Evolutionary conservation across 2,329 filamentous ascomycete species (phyloP), one percentile per base, ranked within the genome.

Genomic region (Cercospora canescens): DNA sequence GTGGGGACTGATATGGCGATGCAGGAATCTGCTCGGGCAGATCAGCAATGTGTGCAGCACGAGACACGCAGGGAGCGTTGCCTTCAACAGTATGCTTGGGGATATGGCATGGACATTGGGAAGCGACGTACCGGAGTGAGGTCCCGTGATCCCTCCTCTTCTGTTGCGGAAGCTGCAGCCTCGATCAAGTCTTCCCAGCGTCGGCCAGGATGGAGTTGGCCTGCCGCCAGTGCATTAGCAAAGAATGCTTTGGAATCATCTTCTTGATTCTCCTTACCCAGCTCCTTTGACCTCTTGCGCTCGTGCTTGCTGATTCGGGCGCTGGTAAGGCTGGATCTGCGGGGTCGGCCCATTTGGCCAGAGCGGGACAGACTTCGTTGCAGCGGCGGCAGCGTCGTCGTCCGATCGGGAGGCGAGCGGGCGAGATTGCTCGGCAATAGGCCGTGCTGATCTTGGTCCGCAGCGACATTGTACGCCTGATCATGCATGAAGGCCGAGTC

Each of bases 121-220:
- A 56, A 72, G 68, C 72, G 69, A 85, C 89, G 84, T 86, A 96
- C 92, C 75, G 92, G 92, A 77, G 92, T 96, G 77, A 94, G 87
- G 79, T 97, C 94, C 76, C 86, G 82, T 71, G 94, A 93, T n/a
- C 72, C 75, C 77, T 96, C 93, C 76, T 95, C 94, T 81, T 96
- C 94, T 3, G 93, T 96, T 30, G 94, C 93, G 68, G 93, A 97
- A 34, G 94, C 93, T 62, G 92, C 94, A 60, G 94, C 94, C 79
- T 97, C 94, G 70, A 98, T 96, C 67, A 98, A 85, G 79, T 98
- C 94, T 79, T 97, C 93, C 95, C 94, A 98, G 74, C 94, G 87
- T 81, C 95, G 96, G 70, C 92, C 93, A 55, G 60, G 60, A 80
- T 91, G 88, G 57, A 86, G 82, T 73, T 85, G 87, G 18, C 86